Evolutionary conservation across 2,329 filamentous ascomycete species (phyloP).

Genomic region (Dactylellina drechsleri): DNA sequence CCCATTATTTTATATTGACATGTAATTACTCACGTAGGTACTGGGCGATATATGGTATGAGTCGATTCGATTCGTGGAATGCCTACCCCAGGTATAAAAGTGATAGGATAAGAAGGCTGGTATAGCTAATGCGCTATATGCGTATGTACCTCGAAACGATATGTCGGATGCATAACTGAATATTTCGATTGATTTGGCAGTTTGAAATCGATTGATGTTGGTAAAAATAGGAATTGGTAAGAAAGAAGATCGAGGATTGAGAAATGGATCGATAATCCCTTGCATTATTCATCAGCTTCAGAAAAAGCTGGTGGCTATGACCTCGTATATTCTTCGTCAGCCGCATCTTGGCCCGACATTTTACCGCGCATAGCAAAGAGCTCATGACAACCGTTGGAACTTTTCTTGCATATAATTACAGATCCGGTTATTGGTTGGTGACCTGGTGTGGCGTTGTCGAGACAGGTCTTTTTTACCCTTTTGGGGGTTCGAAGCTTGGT

Average conservation of each 20-base stretch:
- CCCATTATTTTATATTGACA: not conserved
- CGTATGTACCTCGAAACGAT: not conserved
- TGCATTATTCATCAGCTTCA: not conserved
- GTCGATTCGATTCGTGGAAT: too few species aligned
- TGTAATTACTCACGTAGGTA: too few species aligned
- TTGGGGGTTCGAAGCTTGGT: slow-evolving; percentile 1
- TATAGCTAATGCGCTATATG: not conserved
- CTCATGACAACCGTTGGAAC: too few species aligned
- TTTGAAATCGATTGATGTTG: too few species aligned
- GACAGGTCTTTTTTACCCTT: slow-evolving; percentile 45
- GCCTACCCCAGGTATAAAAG: too few species aligned
- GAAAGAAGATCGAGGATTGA: slow-evolving; percentile 1
- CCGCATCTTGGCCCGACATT: slow-evolving; percentile 31
- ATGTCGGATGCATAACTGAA: not conserved
- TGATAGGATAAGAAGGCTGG: not conserved
- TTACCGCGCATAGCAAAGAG: not conserved
- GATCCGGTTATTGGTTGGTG: slow-evolving; percentile 23
- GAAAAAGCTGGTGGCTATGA: too few species aligned
- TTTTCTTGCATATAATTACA: slow-evolving; percentile 16
- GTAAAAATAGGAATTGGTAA: too few species aligned
- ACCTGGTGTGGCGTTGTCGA: slow-evolving; percentile 27
- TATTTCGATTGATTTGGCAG: too few species aligned
- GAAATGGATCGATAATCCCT: not conserved
- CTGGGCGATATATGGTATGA: too few species aligned
- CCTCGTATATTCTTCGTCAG: slow-evolving; percentile 31